Conservation (phyloP, 2,329 filamentous ascomycete genomes). For the Mycosphaerella arachidis region DNA sequence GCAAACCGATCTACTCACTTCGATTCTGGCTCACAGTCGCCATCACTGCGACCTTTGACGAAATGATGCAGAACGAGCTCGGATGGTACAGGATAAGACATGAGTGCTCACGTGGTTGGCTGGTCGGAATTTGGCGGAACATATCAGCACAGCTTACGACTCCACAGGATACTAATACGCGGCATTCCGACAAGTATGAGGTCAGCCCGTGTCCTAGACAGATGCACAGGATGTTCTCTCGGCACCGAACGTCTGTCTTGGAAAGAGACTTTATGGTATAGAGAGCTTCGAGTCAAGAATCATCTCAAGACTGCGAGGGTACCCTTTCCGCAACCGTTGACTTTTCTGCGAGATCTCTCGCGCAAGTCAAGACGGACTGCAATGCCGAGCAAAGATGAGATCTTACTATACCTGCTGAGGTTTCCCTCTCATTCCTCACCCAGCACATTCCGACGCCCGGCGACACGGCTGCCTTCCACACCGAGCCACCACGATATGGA, state of each 20-base stretch:
- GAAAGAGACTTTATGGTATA: not conserved
- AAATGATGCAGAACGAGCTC: no score
- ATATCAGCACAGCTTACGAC: not conserved
- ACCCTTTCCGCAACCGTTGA: not conserved
- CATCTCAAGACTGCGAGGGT: not conserved
- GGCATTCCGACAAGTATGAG: not conserved
- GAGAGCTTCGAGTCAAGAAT: not conserved
- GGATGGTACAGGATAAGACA: not conserved
- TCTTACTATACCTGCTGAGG: not conserved
- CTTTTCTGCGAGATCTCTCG: not conserved
- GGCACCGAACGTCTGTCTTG: not conserved
- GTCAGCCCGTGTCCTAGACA: not conserved
- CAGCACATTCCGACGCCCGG: not conserved
- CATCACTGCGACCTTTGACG: no score
- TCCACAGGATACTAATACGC: not conserved
- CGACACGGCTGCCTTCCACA: not conserved
- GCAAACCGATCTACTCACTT: no score
- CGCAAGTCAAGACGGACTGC: not conserved
- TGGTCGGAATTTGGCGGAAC: not conserved
- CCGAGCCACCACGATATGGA: not conserved
- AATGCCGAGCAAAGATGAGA: not conserved
- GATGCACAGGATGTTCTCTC: not conserved
- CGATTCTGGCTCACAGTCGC: no score
- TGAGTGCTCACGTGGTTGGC: not conserved
- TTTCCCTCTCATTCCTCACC: not conserved